These are phyloP conservation scores for Backusella morwellensis DNA, from an alignment of 192 early-diverging fungal species.

Conservation along the genomic window DNA sequence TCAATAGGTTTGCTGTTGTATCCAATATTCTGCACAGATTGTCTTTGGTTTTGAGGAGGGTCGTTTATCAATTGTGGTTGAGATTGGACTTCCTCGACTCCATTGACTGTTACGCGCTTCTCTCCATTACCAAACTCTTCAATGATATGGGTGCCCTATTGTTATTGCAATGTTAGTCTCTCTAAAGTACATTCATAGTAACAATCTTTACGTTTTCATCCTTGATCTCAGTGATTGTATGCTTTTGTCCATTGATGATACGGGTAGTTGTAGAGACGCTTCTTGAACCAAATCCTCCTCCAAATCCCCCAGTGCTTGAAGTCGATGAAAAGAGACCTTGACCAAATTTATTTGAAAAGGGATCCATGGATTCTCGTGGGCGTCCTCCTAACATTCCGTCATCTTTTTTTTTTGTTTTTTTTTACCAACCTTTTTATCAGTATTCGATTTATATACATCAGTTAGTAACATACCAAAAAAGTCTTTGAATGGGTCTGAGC, in stretches of 20 bases:
- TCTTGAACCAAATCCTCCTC: not conserved
- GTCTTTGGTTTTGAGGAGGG: not conserved
- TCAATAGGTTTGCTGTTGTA: not conserved
- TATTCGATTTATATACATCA: too few species aligned
- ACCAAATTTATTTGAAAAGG: not conserved
- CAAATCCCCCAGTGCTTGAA: not conserved
- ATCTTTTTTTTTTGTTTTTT: not conserved
- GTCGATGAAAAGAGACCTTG: not conserved
- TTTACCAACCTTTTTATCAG: too few species aligned
- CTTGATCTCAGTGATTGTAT: slow-evolving; percentile 3
- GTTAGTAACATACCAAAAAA: slow-evolving; percentile 22
- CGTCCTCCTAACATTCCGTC: not conserved
- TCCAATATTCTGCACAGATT: not conserved
- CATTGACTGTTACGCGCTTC: slow-evolving; percentile 9
- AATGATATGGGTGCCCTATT: slow-evolving; percentile 1
- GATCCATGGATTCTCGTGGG: not conserved
- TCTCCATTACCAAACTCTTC: slow-evolving; percentile 21
- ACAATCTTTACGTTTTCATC: slow-evolving; percentile 2
- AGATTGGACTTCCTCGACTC: not conserved
- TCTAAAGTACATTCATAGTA: not conserved
- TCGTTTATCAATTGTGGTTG: not conserved
- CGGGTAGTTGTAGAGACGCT: not conserved
- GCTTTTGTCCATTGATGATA: not conserved
- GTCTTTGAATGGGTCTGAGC: slow-evolving; percentile 17
- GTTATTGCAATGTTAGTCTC: not conserved